These are phyloP conservation scores for Arthrobotrys iridis DNA, from an alignment of 2,329 filamentous ascomycete species.

Conservation along the genomic window DNA sequence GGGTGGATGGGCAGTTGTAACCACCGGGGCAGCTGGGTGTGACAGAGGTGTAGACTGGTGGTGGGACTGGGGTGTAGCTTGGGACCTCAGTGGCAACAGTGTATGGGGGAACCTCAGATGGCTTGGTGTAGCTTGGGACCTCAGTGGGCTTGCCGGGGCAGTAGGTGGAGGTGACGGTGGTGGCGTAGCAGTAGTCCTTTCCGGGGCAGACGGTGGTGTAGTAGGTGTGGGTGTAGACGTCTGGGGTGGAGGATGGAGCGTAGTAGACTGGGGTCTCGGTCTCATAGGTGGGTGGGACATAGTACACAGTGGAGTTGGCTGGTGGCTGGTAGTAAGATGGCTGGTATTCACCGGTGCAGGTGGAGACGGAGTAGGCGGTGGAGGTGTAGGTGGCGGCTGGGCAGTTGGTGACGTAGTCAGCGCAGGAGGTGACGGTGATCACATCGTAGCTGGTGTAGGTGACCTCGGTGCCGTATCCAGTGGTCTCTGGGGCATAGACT, in stretches of 20 bases:
- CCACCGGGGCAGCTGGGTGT: background rate
- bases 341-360: conserved; percentile 23
- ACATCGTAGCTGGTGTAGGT: conserved; percentile 51
- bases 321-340: conserved; percentile 25
- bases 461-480: conserved; percentile 32
- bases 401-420: conserved; percentile 40
- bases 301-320: conserved; percentile 24
- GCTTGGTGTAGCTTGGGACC: conserved; percentile 2
- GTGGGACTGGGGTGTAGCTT: conserved; percentile 28
- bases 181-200: conserved; percentile 49
- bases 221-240: conserved; percentile 44
- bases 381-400: conserved; percentile 47
- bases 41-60: conserved; percentile 2
- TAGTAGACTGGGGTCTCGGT: conserved; percentile 21
- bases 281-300: conserved; percentile 23
- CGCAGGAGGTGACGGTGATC: conserved; percentile 45
- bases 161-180: conserved; percentile 47
- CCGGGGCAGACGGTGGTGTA: conserved; percentile 52
- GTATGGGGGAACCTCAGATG: background rate
- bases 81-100: background rate
- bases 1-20: conserved; percentile 17
- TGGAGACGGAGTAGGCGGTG: conserved; percentile 43
- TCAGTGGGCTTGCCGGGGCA: conserved; percentile 29
- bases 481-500: conserved; percentile 8
- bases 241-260: background rate